Evolutionary conservation across 2,329 filamentous ascomycete species (phyloP), one percentile per base, ranked within the genome.

Genomic region (Pseudomassariella vexata): DNA sequence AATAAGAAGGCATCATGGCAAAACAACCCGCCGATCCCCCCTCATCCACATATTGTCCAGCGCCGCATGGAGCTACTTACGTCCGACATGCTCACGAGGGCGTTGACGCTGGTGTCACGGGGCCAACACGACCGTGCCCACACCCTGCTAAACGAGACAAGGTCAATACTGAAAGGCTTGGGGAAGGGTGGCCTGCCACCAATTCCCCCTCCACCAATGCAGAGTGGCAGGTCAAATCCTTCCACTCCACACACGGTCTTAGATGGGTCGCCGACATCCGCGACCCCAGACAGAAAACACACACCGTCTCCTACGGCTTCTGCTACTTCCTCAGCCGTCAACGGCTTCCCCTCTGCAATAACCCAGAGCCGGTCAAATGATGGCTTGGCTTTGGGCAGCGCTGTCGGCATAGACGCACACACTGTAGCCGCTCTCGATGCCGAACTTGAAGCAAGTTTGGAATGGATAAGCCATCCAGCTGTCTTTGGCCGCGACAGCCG

Each of bases 391-490:
- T 37, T 82, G 58, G 45, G 74, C 63, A 59, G 53, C 8, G 49
- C 61, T 6, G 75, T 79, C 6, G 85, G 87, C n/a, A 90, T 98
- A 35, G 92, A 98, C 50, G 63, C 76, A 5, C 70, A 70, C 21
- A 92, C 85, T 0, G 90, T 96, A 49, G 70, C 78, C 16, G 89
- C 92, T 3, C 76, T 98, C 12, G 92, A 98, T 55, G 77, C 85
- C 1, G 92, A 98, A 57, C 74, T 98, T 20, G 87, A 95, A 55
- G 77, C 85, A 20, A 86, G 85, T 30, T 66, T 98, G 11, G 92
- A 98, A 60, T 98, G 92, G 92, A 96, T 98, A 59, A 88, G 84
- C 53, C 92, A 98, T 52, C 92, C 92, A 2, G 89, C 89, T 2
- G 86, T 96, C 3, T 98, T 98, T 55, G 82, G 85, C 7, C 79